Evolutionary conservation across 208 protist species (phyloP).

Genomic region (Acanthamoeba castellanii): DNA sequence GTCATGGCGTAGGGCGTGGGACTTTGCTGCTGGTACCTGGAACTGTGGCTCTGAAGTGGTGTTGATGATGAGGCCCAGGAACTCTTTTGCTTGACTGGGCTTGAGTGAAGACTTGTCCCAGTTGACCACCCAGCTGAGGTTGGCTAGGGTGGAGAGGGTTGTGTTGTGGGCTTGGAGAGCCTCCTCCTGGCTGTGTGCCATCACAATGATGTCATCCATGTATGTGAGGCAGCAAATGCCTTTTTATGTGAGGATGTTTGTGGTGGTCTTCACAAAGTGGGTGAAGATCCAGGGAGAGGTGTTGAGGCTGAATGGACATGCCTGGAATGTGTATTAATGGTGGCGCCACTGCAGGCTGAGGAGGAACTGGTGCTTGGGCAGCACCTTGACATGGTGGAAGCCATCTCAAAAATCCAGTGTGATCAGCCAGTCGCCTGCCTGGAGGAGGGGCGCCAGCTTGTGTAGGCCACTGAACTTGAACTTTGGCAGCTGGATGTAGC

Average conservation of each 20-base stretch:
- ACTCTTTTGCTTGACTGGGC: neutral
- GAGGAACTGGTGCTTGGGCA: neutral
- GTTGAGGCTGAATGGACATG: neutral
- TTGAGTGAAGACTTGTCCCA: neutral
- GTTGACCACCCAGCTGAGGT: neutral
- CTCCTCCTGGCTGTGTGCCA: too few species aligned
- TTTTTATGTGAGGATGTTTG: neutral
- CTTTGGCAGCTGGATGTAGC: too few species aligned
- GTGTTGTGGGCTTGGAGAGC: too few species aligned
- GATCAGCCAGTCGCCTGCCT: neutral
- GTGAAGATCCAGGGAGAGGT: neutral
- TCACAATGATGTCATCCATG: neutral
- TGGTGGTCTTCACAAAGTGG: neutral
- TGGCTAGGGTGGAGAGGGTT: too few species aligned
- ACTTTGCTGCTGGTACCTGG: neutral
- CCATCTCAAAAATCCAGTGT: neutral
- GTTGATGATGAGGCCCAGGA: neutral
- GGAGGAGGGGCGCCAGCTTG: neutral
- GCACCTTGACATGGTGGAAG: neutral
- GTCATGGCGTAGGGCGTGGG: neutral
- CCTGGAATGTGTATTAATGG: neutral
- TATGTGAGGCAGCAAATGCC: neutral
- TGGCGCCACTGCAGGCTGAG: neutral
- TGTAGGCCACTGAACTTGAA: neutral
- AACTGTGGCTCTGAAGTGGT: neutral